Base-by-base conservation (phyloP, 1,139 yeast species). In the Protomyces gravidus region DNA sequence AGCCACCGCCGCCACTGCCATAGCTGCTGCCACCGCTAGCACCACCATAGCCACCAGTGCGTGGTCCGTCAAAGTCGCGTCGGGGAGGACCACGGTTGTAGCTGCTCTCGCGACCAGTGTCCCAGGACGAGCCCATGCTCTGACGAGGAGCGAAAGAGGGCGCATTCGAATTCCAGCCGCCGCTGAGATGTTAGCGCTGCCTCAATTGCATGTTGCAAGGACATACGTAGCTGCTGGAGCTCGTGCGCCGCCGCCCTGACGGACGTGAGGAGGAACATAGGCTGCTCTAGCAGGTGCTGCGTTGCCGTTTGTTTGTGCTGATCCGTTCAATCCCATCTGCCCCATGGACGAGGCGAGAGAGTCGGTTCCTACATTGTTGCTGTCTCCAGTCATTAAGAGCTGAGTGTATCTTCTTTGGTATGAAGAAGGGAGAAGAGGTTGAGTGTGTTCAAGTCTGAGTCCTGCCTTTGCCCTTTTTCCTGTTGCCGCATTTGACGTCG, bases 231-330 rank as follows among this genome's bases (percentile, higher is more conserved):
- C 32, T 21, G 42, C 32, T 5, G 30, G 21, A 17, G 27, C 19
- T 9, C n/a, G 42, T 39, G 30, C 58, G 36, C 40, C 28, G 58
- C 48, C 58, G 15, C 58, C 58, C 27, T 50, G 50, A 15, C 58
- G 50, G 19, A 53, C 58, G 42, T 53, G 58, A 30, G 58, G 58
- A 5, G 58, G 58, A 23, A 53, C 58, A 28, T 53, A 53, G 28
- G 51, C 48, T 19, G 51, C 58, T 32, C 45, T 50, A 15, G 50
- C 51, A 50, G 47, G 47, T 33, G 51, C 27, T 23, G 48, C 50
- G n/a, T n/a, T n/a, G 26, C 58, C 58, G 9, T 50, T 50, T 17
- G 58, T 33, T 50, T 32, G 45, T 42, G 51, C 45, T 25, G 50
- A 30, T 19, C 58, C 58, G 48, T 53, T 53, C 33, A 53, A 23